Percentiles rank a stretch among this genome's conserved stretches.
phyloP scores from a whole-genome alignment of 1,284 basidiomycete genomes.

The Malassezia obtusa region DNA sequence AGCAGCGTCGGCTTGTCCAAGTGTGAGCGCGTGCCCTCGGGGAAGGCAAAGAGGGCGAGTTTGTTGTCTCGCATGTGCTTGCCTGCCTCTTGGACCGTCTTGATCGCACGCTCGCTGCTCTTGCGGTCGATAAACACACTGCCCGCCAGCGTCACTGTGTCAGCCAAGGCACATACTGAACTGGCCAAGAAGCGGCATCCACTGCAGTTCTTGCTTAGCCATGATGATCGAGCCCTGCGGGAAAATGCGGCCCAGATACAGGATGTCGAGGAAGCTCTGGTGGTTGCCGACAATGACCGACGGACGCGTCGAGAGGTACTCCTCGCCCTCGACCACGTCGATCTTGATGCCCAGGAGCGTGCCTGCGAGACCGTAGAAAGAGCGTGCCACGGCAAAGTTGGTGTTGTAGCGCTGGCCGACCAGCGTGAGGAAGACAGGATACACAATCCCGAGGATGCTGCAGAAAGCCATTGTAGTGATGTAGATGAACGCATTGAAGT shows the following conservation, averaged over 20 bases:
- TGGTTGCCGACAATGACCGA: conserved; percentile 81
- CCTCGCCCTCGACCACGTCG: conserved; percentile 68
- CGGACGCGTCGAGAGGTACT: conserved; percentile 61
- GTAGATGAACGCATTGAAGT: conserved; percentile 54
- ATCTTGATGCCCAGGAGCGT: conserved; percentile 63
- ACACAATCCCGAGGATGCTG: conserved; percentile 65
- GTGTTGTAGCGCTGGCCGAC: conserved; percentile 64
- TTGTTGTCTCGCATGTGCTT: conserved; percentile 65
- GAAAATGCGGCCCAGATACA: conserved; percentile 73
- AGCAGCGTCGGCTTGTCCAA: conserved; percentile 50
- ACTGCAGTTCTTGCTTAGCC: conserved; percentile 85
- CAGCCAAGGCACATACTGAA: conserved; percentile 52
- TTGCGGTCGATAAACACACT: conserved; percentile 86
- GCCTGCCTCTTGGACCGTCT: conserved; percentile 67
- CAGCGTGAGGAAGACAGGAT: conserved; percentile 62
- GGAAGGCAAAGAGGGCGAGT: conserved; percentile 55
- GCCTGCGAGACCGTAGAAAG: conserved; percentile 66
- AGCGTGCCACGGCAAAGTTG: conserved; percentile 72
- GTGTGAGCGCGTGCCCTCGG: conserved; percentile 52
- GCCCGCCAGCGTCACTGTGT: conserved; percentile 64
- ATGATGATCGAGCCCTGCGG: conserved; percentile 75
- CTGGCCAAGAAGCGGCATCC: conserved; percentile 74
- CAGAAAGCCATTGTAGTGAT: conserved; percentile 63
- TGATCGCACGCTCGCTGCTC: conserved; percentile 64
- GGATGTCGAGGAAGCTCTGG: conserved; percentile 54